These are phyloP conservation scores for Penicillium verhagenii DNA, from an alignment of 495 filamentous ascomycete species.

Conservation along the genomic window DNA sequence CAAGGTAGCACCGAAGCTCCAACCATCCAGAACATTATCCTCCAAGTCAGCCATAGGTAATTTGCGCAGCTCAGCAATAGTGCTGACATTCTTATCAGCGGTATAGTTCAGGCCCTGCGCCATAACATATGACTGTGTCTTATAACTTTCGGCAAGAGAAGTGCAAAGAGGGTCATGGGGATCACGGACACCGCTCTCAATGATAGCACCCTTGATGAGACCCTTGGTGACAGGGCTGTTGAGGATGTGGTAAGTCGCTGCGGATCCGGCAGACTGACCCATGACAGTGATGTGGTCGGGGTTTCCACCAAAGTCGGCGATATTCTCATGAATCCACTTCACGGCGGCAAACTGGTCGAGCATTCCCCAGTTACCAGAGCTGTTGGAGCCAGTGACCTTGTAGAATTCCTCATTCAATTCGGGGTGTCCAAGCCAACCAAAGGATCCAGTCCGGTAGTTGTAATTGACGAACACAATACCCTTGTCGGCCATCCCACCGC, in stretches of 20 bases:
- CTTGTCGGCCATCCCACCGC: conserved; percentile 26
- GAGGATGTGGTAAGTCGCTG: conserved; percentile 28
- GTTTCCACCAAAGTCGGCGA: conserved; percentile 43
- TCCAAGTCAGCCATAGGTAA: not conserved
- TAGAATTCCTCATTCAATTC: conserved; percentile 2
- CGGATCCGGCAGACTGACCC: conserved; percentile 50
- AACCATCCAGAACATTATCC: not conserved
- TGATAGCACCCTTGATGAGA: conserved; percentile 8
- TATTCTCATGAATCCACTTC: not conserved
- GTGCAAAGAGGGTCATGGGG: conserved; percentile 18
- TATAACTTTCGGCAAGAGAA: conserved; percentile 15
- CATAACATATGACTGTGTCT: conserved; percentile 8
- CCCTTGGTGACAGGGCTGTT: conserved; percentile 13
- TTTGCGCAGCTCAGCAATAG: not conserved
- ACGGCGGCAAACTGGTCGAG: conserved; percentile 30
- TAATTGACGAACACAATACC: conserved; percentile 30
- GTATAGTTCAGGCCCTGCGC: conserved; percentile 11
- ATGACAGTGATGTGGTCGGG: conserved; percentile 25
- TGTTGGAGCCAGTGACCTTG: conserved; percentile 25
- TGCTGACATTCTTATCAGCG: not conserved
- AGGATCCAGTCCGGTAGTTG: conserved; percentile 32
- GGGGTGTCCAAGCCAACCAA: conserved; percentile 34
- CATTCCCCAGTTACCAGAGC: conserved; percentile 36
- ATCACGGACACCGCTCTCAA: conserved; percentile 18
- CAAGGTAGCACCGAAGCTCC: conserved; percentile 8